phyloP scores from a whole-genome alignment of 78 protist genomes.

The Tieghemostelium lacteum region DNA sequence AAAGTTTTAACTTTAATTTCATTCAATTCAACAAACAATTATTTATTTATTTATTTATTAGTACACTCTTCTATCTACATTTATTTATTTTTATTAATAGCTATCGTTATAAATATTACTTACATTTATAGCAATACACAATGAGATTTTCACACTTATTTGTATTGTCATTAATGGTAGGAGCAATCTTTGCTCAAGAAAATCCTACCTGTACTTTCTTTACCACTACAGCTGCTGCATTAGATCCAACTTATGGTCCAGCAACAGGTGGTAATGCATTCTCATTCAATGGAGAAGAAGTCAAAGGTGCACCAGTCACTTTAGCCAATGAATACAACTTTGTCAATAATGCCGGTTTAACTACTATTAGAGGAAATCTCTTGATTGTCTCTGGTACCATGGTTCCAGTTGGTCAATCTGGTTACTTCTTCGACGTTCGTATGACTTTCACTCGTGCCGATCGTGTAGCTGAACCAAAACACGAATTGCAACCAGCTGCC shows the following conservation, averaged over 20 bases:
- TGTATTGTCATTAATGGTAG: not conserved
- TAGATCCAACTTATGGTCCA: constrained; percentile 42
- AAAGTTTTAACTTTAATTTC: not conserved
- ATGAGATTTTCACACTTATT: constrained; percentile 13
- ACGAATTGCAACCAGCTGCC: constrained; percentile 14
- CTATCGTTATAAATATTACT: not conserved
- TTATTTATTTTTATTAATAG: not conserved
- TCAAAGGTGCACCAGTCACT: not conserved
- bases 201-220: not conserved
- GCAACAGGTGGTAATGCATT: constrained; percentile 34
- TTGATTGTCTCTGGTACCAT: constrained; percentile 32
- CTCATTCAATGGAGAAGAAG: not conserved
- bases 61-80: not conserved
- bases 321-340: no score
- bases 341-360: not conserved
- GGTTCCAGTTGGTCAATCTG: not conserved
- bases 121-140: not conserved
- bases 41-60: not conserved
- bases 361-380: not conserved
- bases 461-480: constrained; percentile 1
- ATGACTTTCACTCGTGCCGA: not conserved
- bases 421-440: not conserved
- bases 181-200: not conserved
- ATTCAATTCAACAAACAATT: not conserved
- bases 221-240: constrained; percentile 3